Base-by-base conservation (phyloP, 2,329 filamentous ascomycete species). In the Bretziella fagacearum region DNA sequence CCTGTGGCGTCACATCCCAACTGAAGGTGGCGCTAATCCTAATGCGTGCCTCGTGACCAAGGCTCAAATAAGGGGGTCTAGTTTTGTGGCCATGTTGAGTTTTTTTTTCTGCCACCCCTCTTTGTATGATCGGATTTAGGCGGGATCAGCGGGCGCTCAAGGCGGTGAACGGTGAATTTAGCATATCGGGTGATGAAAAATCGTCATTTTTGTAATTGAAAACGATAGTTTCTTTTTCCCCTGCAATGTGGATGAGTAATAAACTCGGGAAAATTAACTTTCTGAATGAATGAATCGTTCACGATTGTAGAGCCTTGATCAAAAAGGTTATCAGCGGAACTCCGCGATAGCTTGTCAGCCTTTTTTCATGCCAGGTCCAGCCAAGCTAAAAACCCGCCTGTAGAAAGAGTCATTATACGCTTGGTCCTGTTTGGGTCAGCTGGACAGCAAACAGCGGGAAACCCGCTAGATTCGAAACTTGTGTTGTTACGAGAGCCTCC, bases 81-180 rank as follows among this genome's bases (percentile, higher is more conserved):
- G 25, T 18, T 43, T 22, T 13, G 8, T 20, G 13, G 3, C 26
- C 23, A 43, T 30, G 15, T 20, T 20, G 25, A 18, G 26, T 4
- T 43, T 43, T 43, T 43, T 26, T 43, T 43, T 43, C 40, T 43
- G 40, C 40, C 40, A 15, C 26, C 15, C 18, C 35, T 39, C 35
- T 22, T 20, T 39, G 18, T 22, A n/a, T n/a, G 17, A 17, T 30
- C 40, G 26, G 40, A n/a, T 6, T 10, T 13, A 30, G 27, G 26
- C 40, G 23, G 40, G 40, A 18, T 10, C 22, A 13, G 27, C 4
- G 27, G 22, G 22, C 6, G 7, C 13, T 20, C 10, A 43, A 43
- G 32, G 26, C 25, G 40, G 40, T 30, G 40, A 43, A 20, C 17
- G 7, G 13, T 17, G 17, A 39, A 39, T 22, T 39, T n/a, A 8